Base-by-base conservation (phyloP, 257 asterid species). In the Galeopsis tetrahit region DNA sequence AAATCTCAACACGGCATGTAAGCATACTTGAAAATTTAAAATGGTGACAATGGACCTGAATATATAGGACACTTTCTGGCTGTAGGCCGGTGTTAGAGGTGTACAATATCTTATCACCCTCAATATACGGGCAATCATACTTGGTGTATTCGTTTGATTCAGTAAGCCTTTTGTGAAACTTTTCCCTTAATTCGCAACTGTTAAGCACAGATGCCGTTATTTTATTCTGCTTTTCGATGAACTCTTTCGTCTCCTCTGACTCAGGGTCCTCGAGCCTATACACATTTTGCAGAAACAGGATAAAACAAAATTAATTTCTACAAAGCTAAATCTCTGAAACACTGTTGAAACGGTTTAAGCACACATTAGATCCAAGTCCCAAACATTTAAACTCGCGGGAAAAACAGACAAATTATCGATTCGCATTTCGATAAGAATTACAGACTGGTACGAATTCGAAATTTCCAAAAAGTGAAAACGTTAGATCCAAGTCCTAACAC, bases 251-350 rank as follows among this genome's bases (percentile, higher is more conserved):
- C 85, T 95, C 99, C 31, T 70, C 82, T 0, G 98, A 92, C 78
- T 95, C 99, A n/a, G 96, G 97, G 67, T 95, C 98, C 86, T 95
- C 99, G 15, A 95, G 96, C 99, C 99, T 95, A 81, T 2, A 15
- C 34, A 52, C 59, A 48, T 48, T 48, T 51, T 34, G n/a, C 3
- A 35, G 36, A 14, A 53, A 48, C 40, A 51, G 11, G 59, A 4
- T 49, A 5, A 5, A 48, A 48, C 60, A 10, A 21, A 2, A 43
- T 9, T 11, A 63, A 28, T 15, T 70, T 44, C 70, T 31, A 49
- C 68, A 15, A 71, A 15, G 35, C 14, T 44, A 40, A 63, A 52
- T 14, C 42, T 1, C 11, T 15, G 11, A 48, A 55, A 71, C 1
- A 14, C 4, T 31, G 36, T 43, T 14, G 72, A 76, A 35, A 56